These are phyloP conservation scores for Persicaria tinctoria DNA, from an alignment of 148 eudicot species.

Conservation along the genomic window DNA sequence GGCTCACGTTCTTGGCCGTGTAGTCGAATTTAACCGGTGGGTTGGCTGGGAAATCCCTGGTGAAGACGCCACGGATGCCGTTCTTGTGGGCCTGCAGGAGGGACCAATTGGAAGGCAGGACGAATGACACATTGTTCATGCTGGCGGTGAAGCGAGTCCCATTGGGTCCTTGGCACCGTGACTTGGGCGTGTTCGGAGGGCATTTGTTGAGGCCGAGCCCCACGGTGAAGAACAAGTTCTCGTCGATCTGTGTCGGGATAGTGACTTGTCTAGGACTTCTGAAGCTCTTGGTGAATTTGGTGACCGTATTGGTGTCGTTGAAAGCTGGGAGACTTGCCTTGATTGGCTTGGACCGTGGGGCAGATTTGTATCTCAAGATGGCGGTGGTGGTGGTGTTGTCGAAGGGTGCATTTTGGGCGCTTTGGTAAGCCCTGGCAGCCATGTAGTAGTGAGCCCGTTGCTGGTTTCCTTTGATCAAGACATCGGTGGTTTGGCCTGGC, in stretches of 20 bases:
- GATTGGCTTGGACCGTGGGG: constrained; percentile 8
- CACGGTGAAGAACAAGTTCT: constrained; percentile 48
- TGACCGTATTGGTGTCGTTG: constrained; percentile 14
- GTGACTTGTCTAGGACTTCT: constrained; percentile 15
- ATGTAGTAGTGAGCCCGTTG: constrained; percentile 19
- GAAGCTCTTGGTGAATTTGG: constrained; percentile 9
- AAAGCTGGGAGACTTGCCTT: background rate
- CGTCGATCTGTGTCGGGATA: constrained; percentile 24
- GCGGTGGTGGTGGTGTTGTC: constrained; percentile 19
- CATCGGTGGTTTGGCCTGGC: constrained; percentile 31
- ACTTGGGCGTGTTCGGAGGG: constrained; percentile 35
- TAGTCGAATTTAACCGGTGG: constrained; percentile 71
- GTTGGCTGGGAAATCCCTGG: constrained; percentile 54
- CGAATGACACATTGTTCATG: constrained; percentile 84
- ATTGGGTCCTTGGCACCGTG: constrained; percentile 76
- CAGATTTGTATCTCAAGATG: constrained; percentile 2
- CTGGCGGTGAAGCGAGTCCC: constrained; percentile 75
- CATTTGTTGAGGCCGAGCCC: constrained; percentile 52
- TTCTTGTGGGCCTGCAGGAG: constrained; percentile 65
- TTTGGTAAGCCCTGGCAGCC: constrained; percentile 14
- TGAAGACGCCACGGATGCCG: constrained; percentile 58
- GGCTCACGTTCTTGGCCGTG: constrained; percentile 72
- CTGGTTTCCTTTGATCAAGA: constrained; percentile 18
- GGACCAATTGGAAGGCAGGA: constrained; percentile 65
- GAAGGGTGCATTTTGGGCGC: background rate